Evolutionary conservation across 176 grass and related monocot species (phyloP).

Genomic region (Echinochloa phyllopogon): DNA sequence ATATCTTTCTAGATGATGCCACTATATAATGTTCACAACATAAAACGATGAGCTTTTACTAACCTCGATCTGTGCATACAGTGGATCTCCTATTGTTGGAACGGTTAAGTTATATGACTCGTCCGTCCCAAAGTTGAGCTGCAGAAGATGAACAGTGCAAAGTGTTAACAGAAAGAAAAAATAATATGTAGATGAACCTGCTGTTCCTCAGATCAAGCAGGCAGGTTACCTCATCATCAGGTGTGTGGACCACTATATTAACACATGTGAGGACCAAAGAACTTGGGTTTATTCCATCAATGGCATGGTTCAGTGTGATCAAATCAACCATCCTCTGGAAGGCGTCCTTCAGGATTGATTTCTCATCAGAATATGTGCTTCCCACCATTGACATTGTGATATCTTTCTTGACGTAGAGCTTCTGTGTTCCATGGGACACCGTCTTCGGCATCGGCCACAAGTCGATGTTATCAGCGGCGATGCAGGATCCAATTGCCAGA

Average conservation of each 20-base stretch:
- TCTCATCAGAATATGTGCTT: constrained; percentile 69
- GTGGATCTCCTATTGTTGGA: constrained; percentile 55
- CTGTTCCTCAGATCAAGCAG: constrained; percentile 26
- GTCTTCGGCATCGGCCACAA: constrained; percentile 88
- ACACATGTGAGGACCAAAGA: constrained; percentile 56
- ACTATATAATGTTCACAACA: neutral
- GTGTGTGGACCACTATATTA: constrained; percentile 66
- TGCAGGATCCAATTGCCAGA: constrained; percentile 49
- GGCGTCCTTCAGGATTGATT: constrained; percentile 79
- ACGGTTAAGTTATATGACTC: constrained; percentile 84
- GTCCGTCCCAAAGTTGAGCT: constrained; percentile 83
- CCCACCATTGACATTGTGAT: constrained; percentile 60
- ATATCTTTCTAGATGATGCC: constrained; percentile 10
- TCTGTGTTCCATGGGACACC: constrained; percentile 60
- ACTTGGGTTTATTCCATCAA: constrained; percentile 44
- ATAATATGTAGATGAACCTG: neutral
- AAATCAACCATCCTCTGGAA: constrained; percentile 73
- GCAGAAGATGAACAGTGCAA: constrained; percentile 43
- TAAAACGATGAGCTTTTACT: constrained; percentile 36
- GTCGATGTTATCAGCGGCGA: constrained; percentile 51
- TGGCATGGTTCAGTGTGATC: constrained; percentile 57
- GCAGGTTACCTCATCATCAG: constrained; percentile 65
- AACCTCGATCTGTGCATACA: constrained; percentile 79
- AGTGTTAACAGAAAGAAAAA: constrained; percentile 17
- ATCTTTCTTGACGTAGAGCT: constrained; percentile 72